Conservation (phyloP, 805 yeast genomes). For the Lachancea mirantina region DNA sequence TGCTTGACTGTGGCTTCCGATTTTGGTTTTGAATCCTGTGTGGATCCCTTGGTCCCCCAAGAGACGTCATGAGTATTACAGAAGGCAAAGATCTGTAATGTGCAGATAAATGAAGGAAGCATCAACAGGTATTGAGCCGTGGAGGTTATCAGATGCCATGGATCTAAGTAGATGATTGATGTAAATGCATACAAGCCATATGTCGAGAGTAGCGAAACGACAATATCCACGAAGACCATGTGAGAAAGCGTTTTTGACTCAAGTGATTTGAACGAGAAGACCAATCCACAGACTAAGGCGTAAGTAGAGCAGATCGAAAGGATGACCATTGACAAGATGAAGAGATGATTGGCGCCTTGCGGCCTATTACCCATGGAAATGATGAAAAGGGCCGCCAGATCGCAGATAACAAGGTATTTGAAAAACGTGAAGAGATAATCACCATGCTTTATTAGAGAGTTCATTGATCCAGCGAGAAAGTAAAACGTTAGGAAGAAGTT, state of each 20-base stretch:
- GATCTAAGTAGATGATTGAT: slow-evolving; percentile 83
- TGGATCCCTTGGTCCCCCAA: slow-evolving; percentile 98
- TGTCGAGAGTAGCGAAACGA: slow-evolving; percentile 81
- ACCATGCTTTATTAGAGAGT: slow-evolving; percentile 55
- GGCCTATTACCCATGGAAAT: slow-evolving; percentile 97
- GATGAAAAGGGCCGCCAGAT: slow-evolving; percentile 79
- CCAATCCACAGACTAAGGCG: slow-evolving; percentile 75
- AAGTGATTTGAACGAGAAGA: slow-evolving; percentile 60
- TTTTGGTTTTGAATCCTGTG: slow-evolving; percentile 56
- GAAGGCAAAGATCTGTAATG: slow-evolving; percentile 91
- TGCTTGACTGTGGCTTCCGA: slow-evolving; percentile 79
- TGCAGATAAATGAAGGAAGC: slow-evolving; percentile 87
- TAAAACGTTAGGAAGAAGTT: slow-evolving; percentile 90
- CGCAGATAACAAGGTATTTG: slow-evolving; percentile 78
- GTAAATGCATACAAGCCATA: slow-evolving; percentile 81
- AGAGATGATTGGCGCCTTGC: slow-evolving; percentile 83
- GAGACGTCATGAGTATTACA: slow-evolving; percentile 98
- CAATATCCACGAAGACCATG: slow-evolving; percentile 61
- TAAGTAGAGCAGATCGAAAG: slow-evolving; percentile 75
- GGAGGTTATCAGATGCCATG: slow-evolving; percentile 92
- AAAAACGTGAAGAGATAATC: slow-evolving; percentile 75
- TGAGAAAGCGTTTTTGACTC: slow-evolving; percentile 33
- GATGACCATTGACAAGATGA: slow-evolving; percentile 62
- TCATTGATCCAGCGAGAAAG: slow-evolving; percentile 82
- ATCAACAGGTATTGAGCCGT: slow-evolving; percentile 81